phyloP scores from a whole-genome alignment of 495 filamentous ascomycete genomes.

The Hypoxylon cercidicola region DNA sequence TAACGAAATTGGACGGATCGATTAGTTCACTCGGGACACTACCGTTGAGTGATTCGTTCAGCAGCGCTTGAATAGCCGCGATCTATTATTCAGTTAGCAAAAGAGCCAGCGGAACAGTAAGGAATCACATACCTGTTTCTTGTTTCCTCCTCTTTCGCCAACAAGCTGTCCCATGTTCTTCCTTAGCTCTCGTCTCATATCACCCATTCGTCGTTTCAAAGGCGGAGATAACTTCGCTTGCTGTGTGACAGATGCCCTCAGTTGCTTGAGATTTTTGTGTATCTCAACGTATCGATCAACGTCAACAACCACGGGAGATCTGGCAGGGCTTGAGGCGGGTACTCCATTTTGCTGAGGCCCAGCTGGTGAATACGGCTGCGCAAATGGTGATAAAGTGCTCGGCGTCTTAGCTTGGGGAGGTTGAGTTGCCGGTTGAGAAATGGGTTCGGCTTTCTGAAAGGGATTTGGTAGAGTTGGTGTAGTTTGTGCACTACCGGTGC shows the following conservation, averaged over 20 bases:
- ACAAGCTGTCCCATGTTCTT: conserved; percentile 80
- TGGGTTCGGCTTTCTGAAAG: neutral
- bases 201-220: conserved; percentile 74
- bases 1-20: conserved; percentile 74
- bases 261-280: conserved; percentile 75
- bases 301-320: conserved; percentile 31
- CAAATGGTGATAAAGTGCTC: conserved; percentile 12
- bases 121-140: conserved; percentile 58
- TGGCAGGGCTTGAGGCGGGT: neutral
- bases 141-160: conserved; percentile 70
- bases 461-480: conserved; percentile 22
- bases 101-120: neutral
- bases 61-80: conserved; percentile 52
- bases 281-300: conserved; percentile 71
- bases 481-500: conserved; percentile 10
- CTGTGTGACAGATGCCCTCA: conserved; percentile 68
- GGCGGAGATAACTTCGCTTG: conserved; percentile 54
- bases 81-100: conserved; percentile 50
- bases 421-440: neutral
- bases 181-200: conserved; percentile 76
- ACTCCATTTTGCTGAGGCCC: conserved; percentile 16
- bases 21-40: conserved; percentile 64
- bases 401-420: conserved; percentile 6
- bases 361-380: conserved; percentile 8
- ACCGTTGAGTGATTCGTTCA: conserved; percentile 55